A percentile compares a stretch with the other conserved stretches of the same genome.
Conservation (phyloP, 768 basidiomycete genomes). For the Suillus placidus region DNA sequence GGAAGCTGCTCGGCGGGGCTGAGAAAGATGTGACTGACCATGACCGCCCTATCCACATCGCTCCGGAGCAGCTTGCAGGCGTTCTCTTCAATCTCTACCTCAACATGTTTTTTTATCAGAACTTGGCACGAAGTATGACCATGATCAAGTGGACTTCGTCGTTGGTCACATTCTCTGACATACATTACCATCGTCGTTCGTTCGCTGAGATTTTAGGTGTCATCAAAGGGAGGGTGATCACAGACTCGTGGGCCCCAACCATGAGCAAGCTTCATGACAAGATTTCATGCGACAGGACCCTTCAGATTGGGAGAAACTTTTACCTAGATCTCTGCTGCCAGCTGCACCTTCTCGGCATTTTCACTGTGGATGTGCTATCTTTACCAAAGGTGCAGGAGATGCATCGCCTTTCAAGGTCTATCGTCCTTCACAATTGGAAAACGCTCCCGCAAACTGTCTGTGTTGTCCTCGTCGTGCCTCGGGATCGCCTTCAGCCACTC, state of each 20-base stretch:
- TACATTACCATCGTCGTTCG: neutral
- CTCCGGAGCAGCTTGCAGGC: neutral
- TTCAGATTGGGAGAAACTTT: constrained; percentile 30
- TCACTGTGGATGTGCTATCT: constrained; percentile 32
- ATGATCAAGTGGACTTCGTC: neutral
- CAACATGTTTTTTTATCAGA: neutral
- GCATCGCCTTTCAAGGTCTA: constrained; percentile 4
- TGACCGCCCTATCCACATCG: neutral
- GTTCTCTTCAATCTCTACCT: neutral
- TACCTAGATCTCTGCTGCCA: constrained; percentile 52
- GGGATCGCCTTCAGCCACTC: constrained; percentile 25
- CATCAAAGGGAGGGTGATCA: neutral
- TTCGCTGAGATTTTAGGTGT: neutral
- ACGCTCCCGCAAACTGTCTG: constrained; percentile 35
- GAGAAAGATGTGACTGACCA: neutral
- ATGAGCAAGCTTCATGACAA: constrained; percentile 38
- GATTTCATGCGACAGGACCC: constrained; percentile 14
- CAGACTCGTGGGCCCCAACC: constrained; percentile 40
- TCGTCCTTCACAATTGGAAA: constrained; percentile 34
- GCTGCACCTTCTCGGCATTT: constrained; percentile 43
- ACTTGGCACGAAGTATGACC: neutral
- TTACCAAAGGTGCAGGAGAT: constrained; percentile 17
- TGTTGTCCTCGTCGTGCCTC: constrained; percentile 37
- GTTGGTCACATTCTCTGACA: neutral
- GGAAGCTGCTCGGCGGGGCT: neutral